A percentile compares a stretch with the other conserved stretches of the same genome.
Conservation (phyloP, 345 rosid genomes). For the Orychophragmus violaceus region DNA sequence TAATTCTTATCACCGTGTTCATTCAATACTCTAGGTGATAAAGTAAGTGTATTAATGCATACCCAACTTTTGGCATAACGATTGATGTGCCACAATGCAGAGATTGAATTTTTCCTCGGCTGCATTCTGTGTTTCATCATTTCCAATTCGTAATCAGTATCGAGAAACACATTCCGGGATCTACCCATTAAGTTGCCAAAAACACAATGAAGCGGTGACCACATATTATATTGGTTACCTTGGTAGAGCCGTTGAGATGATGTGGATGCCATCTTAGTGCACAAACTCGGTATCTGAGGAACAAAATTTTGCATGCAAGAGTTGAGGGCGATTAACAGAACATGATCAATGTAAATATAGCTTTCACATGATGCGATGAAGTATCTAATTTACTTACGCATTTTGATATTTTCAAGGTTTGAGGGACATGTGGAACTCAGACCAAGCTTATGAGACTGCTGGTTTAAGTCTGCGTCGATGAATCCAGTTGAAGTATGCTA, state of each 20-base stretch:
- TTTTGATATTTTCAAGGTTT: conserved; percentile 58
- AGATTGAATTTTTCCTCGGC: conserved; percentile 90
- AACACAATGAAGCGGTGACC: no score
- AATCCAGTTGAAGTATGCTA: conserved; percentile 36
- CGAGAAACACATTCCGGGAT: no score
- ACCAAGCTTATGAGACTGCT: conserved; percentile 60
- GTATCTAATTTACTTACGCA: conserved; percentile 45
- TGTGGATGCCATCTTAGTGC: conserved; percentile 95
- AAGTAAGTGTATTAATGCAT: conserved; percentile 25
- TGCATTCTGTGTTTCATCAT: conserved; percentile 37
- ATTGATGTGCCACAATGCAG: conserved; percentile 73
- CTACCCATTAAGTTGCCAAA: no score
- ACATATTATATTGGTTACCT: conserved; percentile 51
- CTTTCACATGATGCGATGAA: not conserved
- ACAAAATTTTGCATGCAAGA: not conserved
- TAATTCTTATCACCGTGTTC: not conserved
- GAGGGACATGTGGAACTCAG: conserved; percentile 61
- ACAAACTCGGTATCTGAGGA: conserved; percentile 60
- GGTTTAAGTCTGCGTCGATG: conserved; percentile 26
- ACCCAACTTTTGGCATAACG: conserved; percentile 59
- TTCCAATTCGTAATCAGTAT: not conserved
- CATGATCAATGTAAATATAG: not conserved
- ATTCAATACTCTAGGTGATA: not conserved
- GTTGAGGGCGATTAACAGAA: not conserved
- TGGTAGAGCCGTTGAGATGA: conserved; percentile 75